Evolutionary conservation across 2,329 filamentous ascomycete genomes (phyloP).

Genomic region (Xylariaceae sp.): DNA sequence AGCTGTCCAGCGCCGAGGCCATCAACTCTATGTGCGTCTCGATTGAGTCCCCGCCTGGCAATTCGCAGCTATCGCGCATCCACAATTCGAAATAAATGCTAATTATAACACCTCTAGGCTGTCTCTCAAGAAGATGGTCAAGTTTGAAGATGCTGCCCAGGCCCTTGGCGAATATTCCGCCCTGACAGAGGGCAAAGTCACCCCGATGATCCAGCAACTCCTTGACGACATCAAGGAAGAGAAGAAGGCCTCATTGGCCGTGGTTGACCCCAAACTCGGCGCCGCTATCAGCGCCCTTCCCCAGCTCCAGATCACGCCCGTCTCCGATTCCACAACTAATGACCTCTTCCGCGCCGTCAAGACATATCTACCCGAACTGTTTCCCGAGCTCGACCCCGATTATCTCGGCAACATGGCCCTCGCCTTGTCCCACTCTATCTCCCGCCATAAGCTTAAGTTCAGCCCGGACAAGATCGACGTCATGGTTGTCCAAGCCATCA

Average conservation of each 20-base stretch:
- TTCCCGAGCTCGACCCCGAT: slow-evolving; percentile 79
- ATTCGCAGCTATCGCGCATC: slow-evolving; percentile 1
- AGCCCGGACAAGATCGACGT: slow-evolving; percentile 98
- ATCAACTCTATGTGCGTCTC: slow-evolving; percentile 75
- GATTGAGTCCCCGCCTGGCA: not conserved
- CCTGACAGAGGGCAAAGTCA: slow-evolving; percentile 91
- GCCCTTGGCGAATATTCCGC: slow-evolving; percentile 88
- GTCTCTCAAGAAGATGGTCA: slow-evolving; percentile 94
- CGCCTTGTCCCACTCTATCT: slow-evolving; percentile 94
- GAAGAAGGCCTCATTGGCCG: slow-evolving; percentile 92
- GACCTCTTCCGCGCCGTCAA: slow-evolving; percentile 95
- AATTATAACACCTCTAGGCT: slow-evolving; percentile 49
- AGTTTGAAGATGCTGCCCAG: slow-evolving; percentile 89
- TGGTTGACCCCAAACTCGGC: slow-evolving; percentile 89
- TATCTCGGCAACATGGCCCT: slow-evolving; percentile 93
- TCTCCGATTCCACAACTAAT: slow-evolving; percentile 75
- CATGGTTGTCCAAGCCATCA: slow-evolving; percentile 98
- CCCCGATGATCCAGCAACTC: slow-evolving; percentile 75
- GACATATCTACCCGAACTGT: slow-evolving; percentile 82
- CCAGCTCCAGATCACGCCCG: slow-evolving; percentile 75
- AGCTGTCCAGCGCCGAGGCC: slow-evolving; percentile 76
- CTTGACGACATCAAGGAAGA: slow-evolving; percentile 92
- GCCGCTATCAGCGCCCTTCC: slow-evolving; percentile 91
- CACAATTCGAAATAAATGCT: too few relatives aligned
- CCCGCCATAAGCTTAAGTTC: slow-evolving; percentile 97